phyloP scores from a whole-genome alignment of 345 rosid genomes.

The Lumnitzera littorea region DNA sequence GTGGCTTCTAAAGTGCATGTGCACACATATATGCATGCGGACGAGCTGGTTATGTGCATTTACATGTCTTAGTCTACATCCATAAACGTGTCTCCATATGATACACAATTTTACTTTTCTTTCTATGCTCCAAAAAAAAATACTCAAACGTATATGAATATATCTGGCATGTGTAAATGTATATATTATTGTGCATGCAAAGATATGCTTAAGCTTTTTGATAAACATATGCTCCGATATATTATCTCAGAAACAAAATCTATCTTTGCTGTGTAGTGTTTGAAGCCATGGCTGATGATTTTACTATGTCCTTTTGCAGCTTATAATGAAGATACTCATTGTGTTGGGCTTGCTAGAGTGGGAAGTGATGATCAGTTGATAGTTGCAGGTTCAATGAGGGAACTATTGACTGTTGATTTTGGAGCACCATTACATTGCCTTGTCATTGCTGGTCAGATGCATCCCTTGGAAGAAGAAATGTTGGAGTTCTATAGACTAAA shows the following conservation, averaged over 20 bases:
- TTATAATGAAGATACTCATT: conserved; percentile 52
- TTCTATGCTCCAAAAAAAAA: too few relatives aligned
- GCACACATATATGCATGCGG: not conserved
- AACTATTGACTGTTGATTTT: conserved; percentile 55
- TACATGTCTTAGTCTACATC: not conserved
- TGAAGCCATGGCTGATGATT: not conserved
- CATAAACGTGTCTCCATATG: too few relatives aligned
- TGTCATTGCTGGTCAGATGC: conserved; percentile 69
- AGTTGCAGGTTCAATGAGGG: conserved; percentile 72
- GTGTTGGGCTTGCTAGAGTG: conserved; percentile 75
- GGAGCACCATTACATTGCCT: conserved; percentile 83
- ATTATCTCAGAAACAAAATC: not conserved
- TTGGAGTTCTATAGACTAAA: conserved; percentile 51
- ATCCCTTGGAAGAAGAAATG: conserved; percentile 92
- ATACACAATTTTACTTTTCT: too few relatives aligned
- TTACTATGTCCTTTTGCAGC: conserved; percentile 23
- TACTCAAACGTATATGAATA: too few relatives aligned
- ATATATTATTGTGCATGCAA: too few relatives aligned
- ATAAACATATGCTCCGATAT: not conserved
- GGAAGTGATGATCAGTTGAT: conserved; percentile 84
- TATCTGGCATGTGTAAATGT: too few relatives aligned
- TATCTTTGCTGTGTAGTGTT: not conserved
- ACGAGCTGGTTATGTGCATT: not conserved
- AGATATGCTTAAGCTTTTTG: too few relatives aligned
- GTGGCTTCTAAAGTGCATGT: not conserved